Base-by-base conservation (phyloP, 1,284 basidiomycete genomes). In the Melampsora larici-populina region DNA sequence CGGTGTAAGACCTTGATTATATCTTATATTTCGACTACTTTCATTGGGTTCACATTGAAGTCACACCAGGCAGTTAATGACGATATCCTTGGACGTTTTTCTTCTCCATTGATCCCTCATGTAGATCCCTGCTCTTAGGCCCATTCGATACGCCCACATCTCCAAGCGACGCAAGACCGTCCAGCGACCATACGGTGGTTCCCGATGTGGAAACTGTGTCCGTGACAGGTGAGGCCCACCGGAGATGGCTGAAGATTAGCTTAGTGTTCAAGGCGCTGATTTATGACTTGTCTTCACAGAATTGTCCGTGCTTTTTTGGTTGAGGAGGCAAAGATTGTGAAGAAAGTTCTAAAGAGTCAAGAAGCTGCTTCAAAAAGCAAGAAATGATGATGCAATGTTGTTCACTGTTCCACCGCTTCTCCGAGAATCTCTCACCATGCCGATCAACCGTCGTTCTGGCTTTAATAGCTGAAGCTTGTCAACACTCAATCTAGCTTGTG, bases 261-360 rank as follows among this genome's bases (percentile, higher is more conserved):
- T 3, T 17, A 9, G 26, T 11, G 9, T 66, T 33, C n/a, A 21
- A 74, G 15, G 33, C 15, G 17, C 73, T 51, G 46, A 58, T 7
- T 36, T 49, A 26, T 58, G 15, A 13, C 21, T 70, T 33, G 21
- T 46, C 33, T 68, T 24, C 66, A 0, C 82, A 96, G 96, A 82
- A 95, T 99, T 83, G 91, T 99, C 83, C 93, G 97, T 79, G 95
- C 97, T 80, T 99, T 99, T 90, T 87, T 99, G 80, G 93, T 99
- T 78, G 97, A 99, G 88, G 95, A 99, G 88, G 96, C 96, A 69
- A 99, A 98, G 89, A 98, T 99, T 82, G 96, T 99, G 85, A 99
- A 99, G 91, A 92, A 90, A 87, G 95, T 99, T 81, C 93, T 98
- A 88, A 97, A 97, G 89, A 91, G 91, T 83, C 90, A 91, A 85